phyloP scores from a whole-genome alignment of 164 flowering plant species.

The Cinnamomum micranthum region DNA sequence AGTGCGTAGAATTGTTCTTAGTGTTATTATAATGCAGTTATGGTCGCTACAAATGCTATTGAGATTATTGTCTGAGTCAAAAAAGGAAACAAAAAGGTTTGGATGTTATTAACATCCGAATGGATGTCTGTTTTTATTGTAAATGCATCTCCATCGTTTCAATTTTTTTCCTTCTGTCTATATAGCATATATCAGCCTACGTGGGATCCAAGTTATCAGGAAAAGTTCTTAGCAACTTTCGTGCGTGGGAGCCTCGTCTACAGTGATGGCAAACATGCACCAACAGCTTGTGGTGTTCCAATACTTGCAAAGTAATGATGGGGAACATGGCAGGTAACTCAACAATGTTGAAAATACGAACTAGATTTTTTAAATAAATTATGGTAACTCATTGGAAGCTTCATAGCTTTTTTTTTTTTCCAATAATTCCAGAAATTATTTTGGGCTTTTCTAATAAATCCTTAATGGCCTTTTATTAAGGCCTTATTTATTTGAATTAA shows the following conservation, averaged over 20 bases:
- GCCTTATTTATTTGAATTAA: background rate
- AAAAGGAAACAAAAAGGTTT: background rate
- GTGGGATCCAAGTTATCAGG: constrained; percentile 75
- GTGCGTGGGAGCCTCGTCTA: constrained; percentile 88
- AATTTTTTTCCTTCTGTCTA: background rate
- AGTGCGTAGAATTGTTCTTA: no score
- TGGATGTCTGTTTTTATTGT: background rate
- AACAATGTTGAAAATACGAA: background rate
- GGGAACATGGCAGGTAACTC: background rate
- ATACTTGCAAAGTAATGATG: constrained; percentile 51
- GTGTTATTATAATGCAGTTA: no score
- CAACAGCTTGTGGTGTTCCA: constrained; percentile 76
- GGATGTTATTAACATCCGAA: background rate
- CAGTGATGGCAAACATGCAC: constrained; percentile 66
- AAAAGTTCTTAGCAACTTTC: constrained; percentile 77
- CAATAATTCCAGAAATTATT: no score
- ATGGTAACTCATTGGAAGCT: background rate
- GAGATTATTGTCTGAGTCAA: no score
- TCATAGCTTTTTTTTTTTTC: no score
- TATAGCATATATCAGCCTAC: constrained; percentile 82
- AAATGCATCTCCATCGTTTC: background rate
- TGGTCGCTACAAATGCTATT: no score
- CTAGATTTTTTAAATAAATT: background rate
- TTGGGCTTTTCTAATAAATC: background rate
- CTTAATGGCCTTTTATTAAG: background rate